Evolutionary conservation across 2,329 filamentous ascomycete genomes (phyloP), one percentile per base, ranked within the genome.

Genomic region (Fusarium sp.): DNA sequence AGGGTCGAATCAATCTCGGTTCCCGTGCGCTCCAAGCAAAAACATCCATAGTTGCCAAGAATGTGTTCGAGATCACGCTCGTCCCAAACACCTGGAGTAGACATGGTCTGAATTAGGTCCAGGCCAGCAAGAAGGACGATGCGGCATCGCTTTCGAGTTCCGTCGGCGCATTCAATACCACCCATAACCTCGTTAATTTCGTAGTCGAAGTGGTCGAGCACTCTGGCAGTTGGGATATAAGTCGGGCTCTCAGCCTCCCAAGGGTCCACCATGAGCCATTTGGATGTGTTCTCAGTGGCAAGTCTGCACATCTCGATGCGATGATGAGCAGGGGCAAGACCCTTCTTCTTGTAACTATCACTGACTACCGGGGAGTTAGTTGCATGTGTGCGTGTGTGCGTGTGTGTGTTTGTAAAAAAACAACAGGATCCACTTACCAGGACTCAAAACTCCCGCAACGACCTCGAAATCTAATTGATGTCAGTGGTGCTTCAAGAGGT

Each of bases 1-100:
- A 97, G 82, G 2, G 93, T 93, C 71, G 96, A 91, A 61, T 96
- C 91, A 45, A 96, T 90, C 70, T 96, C 92, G 19, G 92, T 96
- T 38, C 93, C 93, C 36, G 88, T 88, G 57, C 94, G 87, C 80
- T 97, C 91, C n/a, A 96, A 57, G 94, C 90, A 73, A 96, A 93
- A 27, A 90, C 88, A 38, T 19, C 92, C 92, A 71, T 90, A 97
- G 72, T 89, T 85, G 43, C 91, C 88, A 17, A 97, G 80, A 57
- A 97, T 97, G 68, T 96, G 91, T 68, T 95, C 89, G 51, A 97
- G 80, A 82, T 97, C 94, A 61, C 88, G 84, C 42, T 87, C 82
- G 46, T 89, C 90, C 94, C 94, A 98, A 2, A 97, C 86, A 4
- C 87, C 88, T 1, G 86, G 86, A 4, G 82, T 84, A 59, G 81